Evolutionary conservation across 176 grass and related monocot species (phyloP), one percentile per base, ranked within the genome.

Genomic region (Oropetium thomaeum): DNA sequence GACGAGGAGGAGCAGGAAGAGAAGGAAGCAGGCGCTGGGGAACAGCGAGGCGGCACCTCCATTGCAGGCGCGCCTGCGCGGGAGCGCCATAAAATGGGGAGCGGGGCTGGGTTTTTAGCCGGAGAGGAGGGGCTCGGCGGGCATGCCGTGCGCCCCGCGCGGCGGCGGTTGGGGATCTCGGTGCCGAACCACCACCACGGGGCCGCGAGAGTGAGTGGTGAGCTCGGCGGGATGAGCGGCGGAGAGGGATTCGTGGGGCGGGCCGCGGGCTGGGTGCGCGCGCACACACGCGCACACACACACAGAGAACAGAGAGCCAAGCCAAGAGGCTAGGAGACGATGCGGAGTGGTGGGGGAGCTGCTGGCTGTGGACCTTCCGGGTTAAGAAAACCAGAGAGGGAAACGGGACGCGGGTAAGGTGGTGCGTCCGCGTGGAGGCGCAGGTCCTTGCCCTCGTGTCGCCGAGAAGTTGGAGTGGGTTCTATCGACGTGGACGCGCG

Each of bases 21-120:
- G 58, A 0, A 92, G 58, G 78, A 96, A 89, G 73, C 71, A 73
- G 33, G 85, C 71, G 86, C 37, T 82, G 30, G 87, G 81, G 35
- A 89, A 27, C 53, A 23, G 53, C 23, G 51, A 54, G 67, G 82
- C 62, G 42, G 81, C 86, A 78, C 79, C n/a, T n/a, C n/a, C n/a
- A n/a, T n/a, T 92, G 77, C 77, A 60, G 62, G 51, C 73, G 49
- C 59, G 85, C 16, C 58, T 45, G 63, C 74, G 69, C 33, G 29
- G 40, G 69, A 67, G 16, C 29, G 79, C 93, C 93, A 92, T 96
- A 80, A 74, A 85, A 85, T 8, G 66, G 64, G 88, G 12, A 76
- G 67, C 23, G 3, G 1, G 31, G 32, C 45, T 41, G 54, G 42
- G 35, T 28, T 67, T 72, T 80, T 79, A 84, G 42, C 69, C 32